phyloP scores from a whole-genome alignment of 2,329 filamentous ascomycete species.

The Ceratocystis diversiconidia region DNA sequence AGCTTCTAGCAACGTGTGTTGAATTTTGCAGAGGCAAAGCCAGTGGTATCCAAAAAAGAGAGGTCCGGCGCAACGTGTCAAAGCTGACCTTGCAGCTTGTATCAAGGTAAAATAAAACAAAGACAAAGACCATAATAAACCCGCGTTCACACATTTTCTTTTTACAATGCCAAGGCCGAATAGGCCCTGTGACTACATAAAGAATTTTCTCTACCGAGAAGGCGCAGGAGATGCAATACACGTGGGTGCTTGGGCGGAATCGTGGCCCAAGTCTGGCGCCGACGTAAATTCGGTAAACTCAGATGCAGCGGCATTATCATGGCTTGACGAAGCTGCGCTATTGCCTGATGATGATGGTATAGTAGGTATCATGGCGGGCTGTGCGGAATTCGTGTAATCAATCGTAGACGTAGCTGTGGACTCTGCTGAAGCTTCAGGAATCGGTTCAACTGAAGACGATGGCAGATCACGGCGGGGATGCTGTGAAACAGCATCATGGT shows the following conservation, averaged over 20 bases:
- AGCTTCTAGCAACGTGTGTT: background rate
- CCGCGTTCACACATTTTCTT: background rate
- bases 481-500: conserved; percentile 57
- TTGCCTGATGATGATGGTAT: background rate
- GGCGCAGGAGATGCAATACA: background rate
- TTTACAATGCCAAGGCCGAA: background rate
- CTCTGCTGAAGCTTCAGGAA: conserved; percentile 8
- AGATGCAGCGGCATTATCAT: background rate
- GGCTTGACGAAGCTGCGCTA: background rate
- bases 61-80: background rate
- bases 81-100: background rate
- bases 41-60: background rate
- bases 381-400: background rate
- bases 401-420: background rate
- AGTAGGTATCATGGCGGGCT: background rate
- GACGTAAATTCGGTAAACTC: conserved; percentile 16
- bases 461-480: conserved; percentile 23
- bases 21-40: background rate
- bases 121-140: background rate
- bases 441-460: conserved; percentile 6
- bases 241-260: background rate
- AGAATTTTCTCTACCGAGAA: background rate
- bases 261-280: background rate
- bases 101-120: conserved; percentile 9
- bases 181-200: background rate